Conservation (phyloP, 139 green algal species). For the Edaphochlamys debaryana region DNA sequence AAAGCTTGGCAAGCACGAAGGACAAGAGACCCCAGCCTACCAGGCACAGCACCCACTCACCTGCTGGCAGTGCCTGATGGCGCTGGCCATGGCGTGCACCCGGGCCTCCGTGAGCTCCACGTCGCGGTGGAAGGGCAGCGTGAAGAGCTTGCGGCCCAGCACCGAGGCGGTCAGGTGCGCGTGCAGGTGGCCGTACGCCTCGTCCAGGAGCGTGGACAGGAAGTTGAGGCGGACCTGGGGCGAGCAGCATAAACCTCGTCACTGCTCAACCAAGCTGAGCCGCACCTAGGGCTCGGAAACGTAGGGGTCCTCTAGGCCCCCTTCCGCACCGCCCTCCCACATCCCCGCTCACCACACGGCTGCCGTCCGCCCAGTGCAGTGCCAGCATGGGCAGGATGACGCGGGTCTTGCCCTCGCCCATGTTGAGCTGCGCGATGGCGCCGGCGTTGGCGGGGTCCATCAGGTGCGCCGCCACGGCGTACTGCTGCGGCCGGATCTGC, state of each 20-base stretch:
- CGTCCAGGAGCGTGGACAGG: constrained; percentile 59
- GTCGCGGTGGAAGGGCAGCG: constrained; percentile 61
- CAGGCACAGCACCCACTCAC: constrained; percentile 25
- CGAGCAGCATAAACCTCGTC: no score
- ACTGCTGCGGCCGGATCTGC: constrained; percentile 66
- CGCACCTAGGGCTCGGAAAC: no score
- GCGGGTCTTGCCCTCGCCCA: no score
- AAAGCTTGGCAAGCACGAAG: no score
- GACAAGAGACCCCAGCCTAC: no score
- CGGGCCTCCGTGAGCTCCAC: constrained; percentile 28
- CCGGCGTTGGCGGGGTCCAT: constrained; percentile 43
- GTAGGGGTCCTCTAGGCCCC: no score
- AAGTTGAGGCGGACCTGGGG: constrained; percentile 68
- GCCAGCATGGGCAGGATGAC: no score
- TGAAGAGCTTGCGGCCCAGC: constrained; percentile 52
- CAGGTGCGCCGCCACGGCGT: constrained; percentile 51
- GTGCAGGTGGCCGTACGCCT: constrained; percentile 58
- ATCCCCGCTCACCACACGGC: constrained; percentile 52
- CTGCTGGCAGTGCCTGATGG: constrained; percentile 43
- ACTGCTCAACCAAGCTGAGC: no score
- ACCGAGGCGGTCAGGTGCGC: constrained; percentile 54
- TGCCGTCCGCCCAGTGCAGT: constrained; percentile 54
- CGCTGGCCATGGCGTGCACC: constrained; percentile 22
- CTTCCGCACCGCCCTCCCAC: constrained; percentile 53
- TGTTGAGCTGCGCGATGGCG: constrained; percentile 8